A percentile compares a stretch with the other conserved stretches of the same genome.
These are phyloP conservation scores for Balakata baccata DNA, from an alignment of 345 rosid genomes.

Conservation along the genomic window DNA sequence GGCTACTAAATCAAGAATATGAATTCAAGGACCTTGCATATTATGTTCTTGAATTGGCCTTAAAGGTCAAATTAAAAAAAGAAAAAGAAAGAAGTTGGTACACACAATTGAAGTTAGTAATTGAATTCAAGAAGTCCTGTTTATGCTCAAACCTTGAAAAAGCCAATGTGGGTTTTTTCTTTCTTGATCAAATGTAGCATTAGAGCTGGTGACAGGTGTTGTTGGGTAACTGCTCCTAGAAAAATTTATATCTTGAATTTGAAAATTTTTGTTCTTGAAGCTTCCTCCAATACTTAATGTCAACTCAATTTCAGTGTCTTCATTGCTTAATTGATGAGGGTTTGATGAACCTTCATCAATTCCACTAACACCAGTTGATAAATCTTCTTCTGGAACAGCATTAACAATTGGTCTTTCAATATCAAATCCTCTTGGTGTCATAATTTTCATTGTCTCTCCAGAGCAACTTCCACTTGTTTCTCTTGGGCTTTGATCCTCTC, in stretches of 20 bases:
- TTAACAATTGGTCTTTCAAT: constrained; percentile 35
- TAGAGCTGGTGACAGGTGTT: constrained; percentile 58
- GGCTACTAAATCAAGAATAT: background rate
- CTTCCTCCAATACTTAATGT: constrained; percentile 64
- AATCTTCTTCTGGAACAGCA: constrained; percentile 27
- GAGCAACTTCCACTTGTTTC: constrained; percentile 57
- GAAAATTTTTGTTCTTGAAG: constrained; percentile 24
- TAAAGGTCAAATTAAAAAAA: too few species aligned
- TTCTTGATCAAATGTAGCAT: constrained; percentile 52
- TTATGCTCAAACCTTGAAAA: constrained; percentile 54
- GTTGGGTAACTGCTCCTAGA: constrained; percentile 39
- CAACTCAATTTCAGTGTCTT: constrained; percentile 58
- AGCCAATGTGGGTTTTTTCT: constrained; percentile 71
- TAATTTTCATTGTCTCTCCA: constrained; percentile 27
- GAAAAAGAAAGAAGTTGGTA: too few species aligned
- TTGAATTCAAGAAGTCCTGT: constrained; percentile 38
- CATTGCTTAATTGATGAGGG: too few species aligned
- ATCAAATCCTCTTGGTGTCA: constrained; percentile 32
- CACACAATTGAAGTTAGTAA: background rate
- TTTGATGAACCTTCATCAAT: constrained; percentile 29
- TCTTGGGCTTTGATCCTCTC: constrained; percentile 33
- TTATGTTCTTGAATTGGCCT: too few species aligned
- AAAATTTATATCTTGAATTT: constrained; percentile 15
- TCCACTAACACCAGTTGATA: constrained; percentile 27
- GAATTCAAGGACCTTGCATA: too few species aligned